Percentiles rank a stretch among this genome's conserved stretches.
Conservation (phyloP, 2,329 filamentous ascomycete species). For the Aspergillus fijiensis region DNA sequence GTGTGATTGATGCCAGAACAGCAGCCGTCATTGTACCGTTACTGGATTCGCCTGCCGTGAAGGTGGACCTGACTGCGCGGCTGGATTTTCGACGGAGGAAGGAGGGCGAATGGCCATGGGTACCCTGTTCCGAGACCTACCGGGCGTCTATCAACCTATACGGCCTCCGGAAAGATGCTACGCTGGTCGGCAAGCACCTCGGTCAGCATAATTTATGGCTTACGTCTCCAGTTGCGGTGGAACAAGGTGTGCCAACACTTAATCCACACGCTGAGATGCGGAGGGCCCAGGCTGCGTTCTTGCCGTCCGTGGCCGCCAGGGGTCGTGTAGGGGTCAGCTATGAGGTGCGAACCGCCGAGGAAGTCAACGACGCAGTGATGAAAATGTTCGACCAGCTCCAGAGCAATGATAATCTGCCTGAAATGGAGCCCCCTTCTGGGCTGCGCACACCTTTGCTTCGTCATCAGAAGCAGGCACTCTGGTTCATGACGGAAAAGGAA, state of each 20-base stretch:
- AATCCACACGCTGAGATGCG: conserved; percentile 70
- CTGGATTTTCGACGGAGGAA: conserved; percentile 66
- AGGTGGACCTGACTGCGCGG: conserved; percentile 69
- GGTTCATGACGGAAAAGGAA: conserved; percentile 82
- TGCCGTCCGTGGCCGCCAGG: conserved; percentile 24
- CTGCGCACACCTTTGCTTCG: conserved; percentile 70
- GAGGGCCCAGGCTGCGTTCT: conserved; percentile 37
- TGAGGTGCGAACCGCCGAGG: conserved; percentile 70
- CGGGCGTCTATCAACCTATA: conserved; percentile 75
- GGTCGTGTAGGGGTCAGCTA: conserved; percentile 32
- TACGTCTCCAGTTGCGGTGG: conserved; percentile 63
- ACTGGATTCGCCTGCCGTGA: conserved; percentile 64
- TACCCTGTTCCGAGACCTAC: conserved; percentile 60
- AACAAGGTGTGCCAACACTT: conserved; percentile 67
- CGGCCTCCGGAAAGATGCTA: conserved; percentile 66
- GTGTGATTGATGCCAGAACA: conserved; percentile 67
- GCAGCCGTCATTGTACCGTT: conserved; percentile 69
- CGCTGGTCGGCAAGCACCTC: conserved; percentile 66
- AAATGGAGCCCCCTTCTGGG: conserved; percentile 63
- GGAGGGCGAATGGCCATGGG: conserved; percentile 64
- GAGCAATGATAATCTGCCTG: conserved; percentile 71
- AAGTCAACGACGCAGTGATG: conserved; percentile 80
- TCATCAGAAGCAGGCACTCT: conserved; percentile 87
- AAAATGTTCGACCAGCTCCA: conserved; percentile 84
- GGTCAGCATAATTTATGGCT: conserved; percentile 67